A percentile compares a stretch with the other conserved stretches of the same genome.
These are phyloP conservation scores for Rutidosis leptorrhynchoides DNA, from an alignment of 129 eudicot species.

Conservation along the genomic window DNA sequence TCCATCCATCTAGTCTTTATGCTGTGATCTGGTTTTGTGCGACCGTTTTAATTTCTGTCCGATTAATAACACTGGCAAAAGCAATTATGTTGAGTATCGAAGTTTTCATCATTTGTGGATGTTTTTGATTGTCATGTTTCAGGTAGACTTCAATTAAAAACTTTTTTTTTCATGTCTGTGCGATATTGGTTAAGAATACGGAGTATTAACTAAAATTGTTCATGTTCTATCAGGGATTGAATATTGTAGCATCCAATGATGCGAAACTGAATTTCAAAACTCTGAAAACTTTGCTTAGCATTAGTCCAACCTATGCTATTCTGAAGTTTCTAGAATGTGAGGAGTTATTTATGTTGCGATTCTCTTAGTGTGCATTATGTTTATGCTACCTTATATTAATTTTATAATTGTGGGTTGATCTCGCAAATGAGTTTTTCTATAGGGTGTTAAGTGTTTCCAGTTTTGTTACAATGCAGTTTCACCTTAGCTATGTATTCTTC, in stretches of 20 bases:
- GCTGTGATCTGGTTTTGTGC: slow-evolving; percentile 18
- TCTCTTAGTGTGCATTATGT: slow-evolving; percentile 4
- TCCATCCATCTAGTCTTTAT: slow-evolving; percentile 2
- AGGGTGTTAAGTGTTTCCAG: slow-evolving; percentile 98
- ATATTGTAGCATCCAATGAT: slow-evolving; percentile 71
- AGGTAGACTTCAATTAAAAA: slow-evolving; percentile 43
- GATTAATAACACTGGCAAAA: slow-evolving; percentile 72
- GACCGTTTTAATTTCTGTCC: slow-evolving; percentile 13
- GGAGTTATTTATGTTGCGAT: slow-evolving; percentile 23
- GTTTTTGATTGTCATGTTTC: slow-evolving; percentile 85
- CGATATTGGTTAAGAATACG: slow-evolving; percentile 6
- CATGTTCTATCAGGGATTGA: slow-evolving; percentile 56
- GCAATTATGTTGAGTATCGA: slow-evolving; percentile 92
- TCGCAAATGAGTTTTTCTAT: slow-evolving; percentile 30
- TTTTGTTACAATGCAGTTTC: slow-evolving; percentile 93
- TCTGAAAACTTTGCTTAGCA: slow-evolving; percentile 67
- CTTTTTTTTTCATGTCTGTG: neutral
- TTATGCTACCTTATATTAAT: slow-evolving; percentile 8
- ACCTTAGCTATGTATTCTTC: slow-evolving; percentile 93
- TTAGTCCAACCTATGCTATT: slow-evolving; percentile 84
- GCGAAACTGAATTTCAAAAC: slow-evolving; percentile 58
- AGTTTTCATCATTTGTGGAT: slow-evolving; percentile 99
- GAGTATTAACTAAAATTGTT: slow-evolving; percentile 11
- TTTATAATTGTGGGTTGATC: slow-evolving; percentile 40
- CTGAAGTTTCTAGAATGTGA: slow-evolving; percentile 84